Base-by-base conservation (phyloP, 106 monocot genomes). In the Iris macrosiphon region DNA sequence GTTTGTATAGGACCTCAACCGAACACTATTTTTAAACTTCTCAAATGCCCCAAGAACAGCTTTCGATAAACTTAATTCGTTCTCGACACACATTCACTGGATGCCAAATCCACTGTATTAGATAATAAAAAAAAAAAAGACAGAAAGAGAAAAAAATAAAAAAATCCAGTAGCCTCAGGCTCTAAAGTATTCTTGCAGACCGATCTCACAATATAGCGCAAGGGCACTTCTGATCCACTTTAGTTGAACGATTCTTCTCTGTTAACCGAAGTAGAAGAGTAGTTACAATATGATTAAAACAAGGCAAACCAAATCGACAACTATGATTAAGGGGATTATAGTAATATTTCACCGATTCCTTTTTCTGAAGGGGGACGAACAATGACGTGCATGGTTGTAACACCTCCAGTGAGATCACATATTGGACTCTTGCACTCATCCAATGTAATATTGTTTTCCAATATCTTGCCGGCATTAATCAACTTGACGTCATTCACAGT, bases 351-450 rank as follows among this genome's bases (percentile, higher is more conserved):
- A 88, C 88, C 79, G 13, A 26, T 56, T 25, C 72, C 66, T 67
- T 54, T 73, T n/a, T 82, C 55, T 7, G 31, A n/a, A 7, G 50
- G 50, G 6, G 80, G 83, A n/a, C 76, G 71, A 7, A 75, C 62
- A 22, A 89, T 56, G 17, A 89, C 77, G 15, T 83, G 73, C 64
- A 83, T 83, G 72, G 79, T 89, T 9, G 89, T 83, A 25, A 73
- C 72, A 11, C 83, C 52, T 12, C 70, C 79, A 55, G 75, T 55
- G n/a, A 80, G 27, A 59, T 83, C 83, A 43, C 63, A 67, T 49
- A 80, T 68, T 10, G 83, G 67, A 49, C 64, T 71, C 33, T 49
- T 77, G 61, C 72, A 84, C 49, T 89, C 89, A 8, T 28, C 69
- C 55, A 89, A 52, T 56, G 79, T 89, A 52, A 40, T 68, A 45